Conservation (phyloP, 495 filamentous ascomycete genomes). For the Schizothecium vesticola region DNA sequence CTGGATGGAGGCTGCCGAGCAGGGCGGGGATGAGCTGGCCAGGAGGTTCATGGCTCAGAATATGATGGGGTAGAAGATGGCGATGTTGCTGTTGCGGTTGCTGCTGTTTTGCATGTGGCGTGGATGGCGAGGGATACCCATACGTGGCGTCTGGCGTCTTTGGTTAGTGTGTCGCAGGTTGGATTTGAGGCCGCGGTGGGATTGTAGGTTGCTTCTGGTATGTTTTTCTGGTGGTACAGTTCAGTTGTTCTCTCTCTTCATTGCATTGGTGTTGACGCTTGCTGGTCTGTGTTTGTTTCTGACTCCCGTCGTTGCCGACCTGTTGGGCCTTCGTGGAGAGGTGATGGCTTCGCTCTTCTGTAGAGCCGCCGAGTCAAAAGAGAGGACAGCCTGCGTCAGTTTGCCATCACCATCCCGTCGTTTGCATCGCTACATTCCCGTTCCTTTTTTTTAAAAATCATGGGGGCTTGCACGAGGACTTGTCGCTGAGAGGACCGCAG, state of each 20-base stretch:
- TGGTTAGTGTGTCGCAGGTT: not conserved
- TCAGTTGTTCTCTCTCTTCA: not conserved
- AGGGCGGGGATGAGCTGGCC: constrained; percentile 82
- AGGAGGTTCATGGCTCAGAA: constrained; percentile 75
- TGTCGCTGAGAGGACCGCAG: not conserved
- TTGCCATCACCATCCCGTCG: not conserved
- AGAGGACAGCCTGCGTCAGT: not conserved
- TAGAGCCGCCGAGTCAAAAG: not conserved
- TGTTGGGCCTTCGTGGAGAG: not conserved
- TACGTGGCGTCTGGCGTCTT: not conserved
- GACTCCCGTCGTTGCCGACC: not conserved
- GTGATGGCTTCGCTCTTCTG: not conserved
- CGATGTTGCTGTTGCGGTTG: not conserved
- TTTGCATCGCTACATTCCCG: not conserved
- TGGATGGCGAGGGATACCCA: not conserved
- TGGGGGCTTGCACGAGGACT: not conserved
- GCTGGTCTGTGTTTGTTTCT: not conserved
- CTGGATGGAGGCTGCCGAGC: constrained; percentile 93
- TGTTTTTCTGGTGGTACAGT: not conserved
- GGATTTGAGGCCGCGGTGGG: not conserved
- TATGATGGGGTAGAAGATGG: constrained; percentile 19
- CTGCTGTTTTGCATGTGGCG: not conserved
- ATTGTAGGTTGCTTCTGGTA: not conserved
- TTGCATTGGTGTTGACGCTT: not conserved
- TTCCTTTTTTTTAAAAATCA: not conserved